Evolutionary conservation across 164 flowering plant species (phyloP).

Genomic region (Berberis thunbergii): DNA sequence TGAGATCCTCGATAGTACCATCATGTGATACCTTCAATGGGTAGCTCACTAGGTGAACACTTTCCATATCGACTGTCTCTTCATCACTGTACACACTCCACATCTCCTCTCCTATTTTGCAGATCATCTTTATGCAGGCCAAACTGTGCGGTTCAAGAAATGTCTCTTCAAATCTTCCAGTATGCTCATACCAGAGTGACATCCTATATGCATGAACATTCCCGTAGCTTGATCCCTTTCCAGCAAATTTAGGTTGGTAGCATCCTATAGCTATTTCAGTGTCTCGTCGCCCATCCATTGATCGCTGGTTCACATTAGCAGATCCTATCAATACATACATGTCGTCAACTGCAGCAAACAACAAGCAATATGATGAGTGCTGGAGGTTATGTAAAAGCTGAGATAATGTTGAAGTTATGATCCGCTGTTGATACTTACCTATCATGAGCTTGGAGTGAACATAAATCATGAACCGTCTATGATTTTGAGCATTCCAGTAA

Average conservation of each 20-base stretch:
- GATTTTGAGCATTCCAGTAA: conserved; percentile 68
- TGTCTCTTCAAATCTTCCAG: conserved; percentile 30
- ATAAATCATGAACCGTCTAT: conserved; percentile 87
- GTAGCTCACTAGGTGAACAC: conserved; percentile 70
- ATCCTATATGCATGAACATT: conserved; percentile 53
- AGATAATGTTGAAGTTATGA: neutral
- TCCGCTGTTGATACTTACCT: conserved; percentile 32
- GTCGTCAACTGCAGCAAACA: conserved; percentile 62
- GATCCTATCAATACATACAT: conserved; percentile 72
- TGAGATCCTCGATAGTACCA: conserved; percentile 49
- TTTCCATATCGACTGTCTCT: conserved; percentile 71
- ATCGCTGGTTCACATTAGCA: conserved; percentile 87
- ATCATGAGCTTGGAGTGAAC: conserved; percentile 98
- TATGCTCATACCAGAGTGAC: conserved; percentile 94
- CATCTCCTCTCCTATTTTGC: conserved; percentile 54
- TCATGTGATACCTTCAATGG: conserved; percentile 47
- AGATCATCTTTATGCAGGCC: conserved; percentile 44
- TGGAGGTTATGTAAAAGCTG: neutral
- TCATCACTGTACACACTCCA: conserved; percentile 53
- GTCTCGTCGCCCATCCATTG: conserved; percentile 92
- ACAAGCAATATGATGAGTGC: neutral
- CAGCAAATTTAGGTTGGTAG: conserved; percentile 38
- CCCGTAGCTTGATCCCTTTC: conserved; percentile 7
- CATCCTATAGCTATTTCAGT: conserved; percentile 93
- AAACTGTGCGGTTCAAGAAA: conserved; percentile 49